These are phyloP conservation scores for Psilocybe cubensis DNA, from an alignment of 768 basidiomycete genomes.

Conservation along the genomic window DNA sequence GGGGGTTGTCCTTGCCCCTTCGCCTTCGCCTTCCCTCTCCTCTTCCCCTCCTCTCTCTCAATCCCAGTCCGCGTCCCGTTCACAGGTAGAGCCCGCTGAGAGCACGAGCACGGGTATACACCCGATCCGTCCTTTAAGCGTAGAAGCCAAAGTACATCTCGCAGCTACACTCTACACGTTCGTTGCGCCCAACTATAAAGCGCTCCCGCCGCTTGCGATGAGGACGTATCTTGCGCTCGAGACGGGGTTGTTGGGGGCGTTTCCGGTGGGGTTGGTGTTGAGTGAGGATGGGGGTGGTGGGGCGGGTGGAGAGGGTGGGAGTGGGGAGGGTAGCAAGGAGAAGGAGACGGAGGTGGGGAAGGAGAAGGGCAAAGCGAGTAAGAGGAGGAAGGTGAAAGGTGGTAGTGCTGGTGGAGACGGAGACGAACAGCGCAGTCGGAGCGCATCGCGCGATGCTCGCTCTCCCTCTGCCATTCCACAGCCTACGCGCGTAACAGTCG, in stretches of 20 bases:
- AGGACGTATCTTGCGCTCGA: conserved; percentile 58
- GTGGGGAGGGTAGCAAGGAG: conserved; percentile 17
- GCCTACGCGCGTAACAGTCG: conserved; percentile 35
- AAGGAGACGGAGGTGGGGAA: neutral
- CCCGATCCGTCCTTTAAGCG: neutral
- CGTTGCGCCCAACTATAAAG: conserved; percentile 60
- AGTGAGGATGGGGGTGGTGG: neutral
- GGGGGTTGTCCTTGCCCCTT: conserved; percentile 22
- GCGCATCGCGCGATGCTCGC: neutral
- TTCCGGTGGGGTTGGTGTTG: conserved; percentile 54
- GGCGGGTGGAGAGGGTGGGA: conserved; percentile 4
- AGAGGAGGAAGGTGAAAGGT: conserved; percentile 38
- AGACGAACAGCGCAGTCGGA: neutral
- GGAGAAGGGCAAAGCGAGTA: conserved; percentile 10
- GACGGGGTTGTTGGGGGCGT: conserved; percentile 48
- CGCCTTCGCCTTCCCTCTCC: too few relatives aligned
- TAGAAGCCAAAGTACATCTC: conserved; percentile 52
- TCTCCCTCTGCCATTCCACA: neutral
- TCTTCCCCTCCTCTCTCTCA: too few relatives aligned
- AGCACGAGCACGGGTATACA: too few relatives aligned
- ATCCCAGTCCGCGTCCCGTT: too few relatives aligned
- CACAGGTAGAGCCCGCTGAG: too few relatives aligned
- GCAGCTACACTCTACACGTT: conserved; percentile 75
- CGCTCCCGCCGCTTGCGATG: conserved; percentile 48
- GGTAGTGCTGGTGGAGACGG: conserved; percentile 42